Conservation (phyloP, 345 rosid species). For the Luvunga scandens region DNA sequence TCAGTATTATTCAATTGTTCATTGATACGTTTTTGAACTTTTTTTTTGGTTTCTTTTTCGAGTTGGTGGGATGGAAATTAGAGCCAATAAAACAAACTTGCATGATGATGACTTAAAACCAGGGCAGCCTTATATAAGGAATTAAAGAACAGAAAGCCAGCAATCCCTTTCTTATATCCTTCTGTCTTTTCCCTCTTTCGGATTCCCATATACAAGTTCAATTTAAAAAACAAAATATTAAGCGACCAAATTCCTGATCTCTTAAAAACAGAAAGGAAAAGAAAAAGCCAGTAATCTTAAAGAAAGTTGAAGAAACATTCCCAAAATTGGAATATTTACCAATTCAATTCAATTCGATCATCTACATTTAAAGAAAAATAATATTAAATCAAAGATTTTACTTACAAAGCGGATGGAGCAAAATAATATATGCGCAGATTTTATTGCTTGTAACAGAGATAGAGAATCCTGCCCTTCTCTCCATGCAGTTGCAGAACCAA, state of each 20-base stretch:
- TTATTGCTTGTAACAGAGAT: not conserved
- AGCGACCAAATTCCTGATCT: not conserved
- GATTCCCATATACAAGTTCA: not conserved
- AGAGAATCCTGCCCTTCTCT: slow-evolving; percentile 12
- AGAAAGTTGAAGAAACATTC: not conserved
- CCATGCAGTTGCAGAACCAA: not conserved
- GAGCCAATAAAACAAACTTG: not conserved
- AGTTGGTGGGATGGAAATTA: not conserved
- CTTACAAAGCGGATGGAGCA: not conserved
- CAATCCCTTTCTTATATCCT: not conserved
- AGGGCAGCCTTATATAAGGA: not conserved
- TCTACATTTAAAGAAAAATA: no score
- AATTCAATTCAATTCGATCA: not conserved
- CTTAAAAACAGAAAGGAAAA: no score
- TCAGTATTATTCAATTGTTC: not conserved
- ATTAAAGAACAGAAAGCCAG: not conserved
- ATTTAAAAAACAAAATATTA: not conserved
- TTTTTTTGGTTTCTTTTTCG: not conserved
- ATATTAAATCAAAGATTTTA: no score
- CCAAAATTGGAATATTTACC: not conserved
- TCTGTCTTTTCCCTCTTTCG: not conserved
- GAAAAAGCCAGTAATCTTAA: not conserved
- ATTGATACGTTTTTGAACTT: not conserved
- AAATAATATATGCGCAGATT: no score
- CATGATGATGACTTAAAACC: not conserved